Evolutionary conservation across 441 rosid species (phyloP).

Genomic region (Arabidopsis lyrata): DNA sequence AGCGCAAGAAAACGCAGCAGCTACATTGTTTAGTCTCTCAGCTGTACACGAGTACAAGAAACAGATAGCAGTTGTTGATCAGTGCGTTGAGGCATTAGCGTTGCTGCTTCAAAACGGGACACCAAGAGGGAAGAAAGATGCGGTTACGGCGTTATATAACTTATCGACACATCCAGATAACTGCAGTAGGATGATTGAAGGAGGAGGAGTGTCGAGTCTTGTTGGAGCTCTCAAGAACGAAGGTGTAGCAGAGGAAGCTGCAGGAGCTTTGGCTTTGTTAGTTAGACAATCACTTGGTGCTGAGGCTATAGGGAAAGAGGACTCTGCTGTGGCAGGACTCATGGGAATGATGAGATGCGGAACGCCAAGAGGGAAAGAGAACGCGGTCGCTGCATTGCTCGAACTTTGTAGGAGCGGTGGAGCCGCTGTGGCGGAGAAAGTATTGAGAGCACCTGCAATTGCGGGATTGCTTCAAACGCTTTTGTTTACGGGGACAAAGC

Average conservation of each 20-base stretch:
- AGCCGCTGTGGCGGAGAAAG: conserved; percentile 68
- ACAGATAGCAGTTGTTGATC: conserved; percentile 70
- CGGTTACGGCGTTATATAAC: conserved; percentile 88
- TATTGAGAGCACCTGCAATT: conserved; percentile 81
- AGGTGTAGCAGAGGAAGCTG: conserved; percentile 90
- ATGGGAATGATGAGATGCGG: conserved; percentile 88
- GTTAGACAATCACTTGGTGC: conserved; percentile 85
- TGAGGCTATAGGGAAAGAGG: conserved; percentile 76
- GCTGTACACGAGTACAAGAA: conserved; percentile 91
- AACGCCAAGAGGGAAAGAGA: conserved; percentile 91
- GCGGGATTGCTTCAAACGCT: conserved; percentile 77
- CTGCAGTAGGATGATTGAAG: conserved; percentile 75
- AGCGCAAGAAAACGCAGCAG: conserved; percentile 93
- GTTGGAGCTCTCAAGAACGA: conserved; percentile 73
- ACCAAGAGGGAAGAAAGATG: conserved; percentile 89
- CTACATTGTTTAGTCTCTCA: conserved; percentile 88
- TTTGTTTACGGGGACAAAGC: conserved; percentile 85
- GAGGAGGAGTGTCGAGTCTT: conserved; percentile 74
- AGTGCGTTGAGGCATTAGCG: conserved; percentile 78
- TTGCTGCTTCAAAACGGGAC: conserved; percentile 74
- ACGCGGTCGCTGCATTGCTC: conserved; percentile 94
- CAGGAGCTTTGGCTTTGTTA: conserved; percentile 81
- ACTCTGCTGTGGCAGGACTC: conserved; percentile 66
- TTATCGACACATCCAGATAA: conserved; percentile 86
- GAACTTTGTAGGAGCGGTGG: conserved; percentile 90